Base-by-base conservation (phyloP, 2,329 filamentous ascomycete genomes). In the Blastomyces gilchristii region DNA sequence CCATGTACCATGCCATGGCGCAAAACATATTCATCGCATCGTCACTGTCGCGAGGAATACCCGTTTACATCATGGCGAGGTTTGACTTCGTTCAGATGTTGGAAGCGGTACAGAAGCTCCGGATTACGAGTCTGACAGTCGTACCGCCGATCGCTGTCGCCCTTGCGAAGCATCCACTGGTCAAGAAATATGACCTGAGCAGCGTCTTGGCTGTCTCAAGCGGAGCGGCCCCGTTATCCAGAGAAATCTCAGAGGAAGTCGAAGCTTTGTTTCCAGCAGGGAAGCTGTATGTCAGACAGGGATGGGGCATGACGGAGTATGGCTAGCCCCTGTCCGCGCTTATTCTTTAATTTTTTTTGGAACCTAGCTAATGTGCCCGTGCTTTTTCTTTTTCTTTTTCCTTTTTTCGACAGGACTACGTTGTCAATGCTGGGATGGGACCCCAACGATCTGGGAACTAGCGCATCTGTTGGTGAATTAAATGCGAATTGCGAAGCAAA, bases 251-350 rank as follows among this genome's bases (percentile, higher is more conserved):
- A 62, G 77, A 79, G 12, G 84, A 87, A 67, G 81, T 85, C 11
- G 81, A 87, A 71, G 80, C 77, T 63, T 70, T 86, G 63, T 85
- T 85, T 79, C 74, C 77, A 1, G 70, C 67, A 1, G 76, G 79
- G 16, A 70, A 74, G 28, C 74, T 85, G 31, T 81, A 82, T 67
- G 71, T 86, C 37, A 82, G 81, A 71, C 90, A 93, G 74, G 90
- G 89, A 3, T 95, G 89, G 88, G 91, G 91, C 5, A 93, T 95
- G 90, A 94, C 90, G 0, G 90, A 94, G 75, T 79, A 69, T 72
- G 77, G 83, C 2, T 43, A 31, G 2, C 9, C 28, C 52, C 34
- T 25, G 2, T 54, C n/a, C 47, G 7, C 9, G n/a, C 34, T 43
- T 57, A 49, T 6, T 7, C 5, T 43, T 34, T 37, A 14, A 54